Evolutionary conservation across 2,329 filamentous ascomycete species (phyloP), one percentile per base, ranked within the genome.

Genomic region (Nothophoma quercina): DNA sequence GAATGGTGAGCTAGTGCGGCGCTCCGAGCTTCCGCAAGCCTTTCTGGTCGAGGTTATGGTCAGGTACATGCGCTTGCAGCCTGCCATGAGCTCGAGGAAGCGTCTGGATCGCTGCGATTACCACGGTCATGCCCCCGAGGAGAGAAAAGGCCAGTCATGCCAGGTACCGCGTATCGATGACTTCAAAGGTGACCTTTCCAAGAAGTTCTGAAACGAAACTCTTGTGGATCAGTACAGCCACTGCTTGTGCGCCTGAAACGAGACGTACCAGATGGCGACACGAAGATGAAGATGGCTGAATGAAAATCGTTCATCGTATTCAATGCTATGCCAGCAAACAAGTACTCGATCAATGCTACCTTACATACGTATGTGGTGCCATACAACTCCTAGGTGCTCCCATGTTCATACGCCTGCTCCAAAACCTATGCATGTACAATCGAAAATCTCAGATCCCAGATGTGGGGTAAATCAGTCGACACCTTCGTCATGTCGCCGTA

Each of bases 401-500:
- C 30, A 38, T 47, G 22, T 39, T 41, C 34, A 36, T 48, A 51
- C 53, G 51, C 55, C 56, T 56, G 64, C 56, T 55, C 64, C 60
- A 64, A 67, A 51, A 40, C 60, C 42, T 59, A 69, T 69, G 62
- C 59, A 58, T 50, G 46, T 45, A 61, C 36, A 59, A 16, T 47
- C 16, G 45, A 54, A 49, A 29, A 32, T 16, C 13, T 35, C 26
- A 48, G 33, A 45, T 39, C 25, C 13, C 15, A 45, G 45, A 46
- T 46, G 26, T 5, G 43, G 25, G 29, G 49, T 26, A 28, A 22
- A 41, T 33, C 18, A 54, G 35, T 25, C 23, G 33, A 51, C n/a
- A 22, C 16, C 39, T 39, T 65, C 67, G 30, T 60, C 66, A 38
- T 67, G 55, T 46, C 66, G 64, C 25, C 56, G 64, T 28, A 73